Evolutionary conservation across 345 rosid genomes (phyloP).

Genomic region (Luvunga scandens): DNA sequence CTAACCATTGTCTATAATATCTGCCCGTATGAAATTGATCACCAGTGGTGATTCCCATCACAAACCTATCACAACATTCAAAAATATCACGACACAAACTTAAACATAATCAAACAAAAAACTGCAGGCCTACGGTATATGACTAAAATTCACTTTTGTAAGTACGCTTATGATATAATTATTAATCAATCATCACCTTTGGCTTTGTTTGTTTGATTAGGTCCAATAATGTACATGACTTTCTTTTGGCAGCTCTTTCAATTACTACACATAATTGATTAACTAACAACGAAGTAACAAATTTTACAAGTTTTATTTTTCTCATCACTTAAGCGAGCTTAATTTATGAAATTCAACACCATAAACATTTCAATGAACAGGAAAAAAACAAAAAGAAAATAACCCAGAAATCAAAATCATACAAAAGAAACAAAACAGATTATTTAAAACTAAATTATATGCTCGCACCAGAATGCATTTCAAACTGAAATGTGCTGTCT

Average conservation of each 20-base stretch:
- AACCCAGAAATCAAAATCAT: slow-evolving; percentile 4
- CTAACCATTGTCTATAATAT: slow-evolving; percentile 32
- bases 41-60: slow-evolving; percentile 34
- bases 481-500: not conserved
- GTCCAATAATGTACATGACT: not conserved
- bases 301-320: not conserved
- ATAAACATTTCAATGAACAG: not conserved
- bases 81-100: not conserved
- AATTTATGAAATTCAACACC: not conserved
- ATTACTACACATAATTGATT: not conserved
- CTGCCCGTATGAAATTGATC: slow-evolving; percentile 22
- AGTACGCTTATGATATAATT: not conserved
- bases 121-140: not conserved
- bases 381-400: not conserved
- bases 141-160: not conserved
- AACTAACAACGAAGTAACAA: not conserved
- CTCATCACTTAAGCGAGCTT: not conserved
- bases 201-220: not conserved
- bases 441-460: not conserved
- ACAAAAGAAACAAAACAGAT: not conserved
- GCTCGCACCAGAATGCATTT: slow-evolving; percentile 12
- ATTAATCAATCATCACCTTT: not conserved
- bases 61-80: slow-evolving; percentile 13
- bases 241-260: not conserved
- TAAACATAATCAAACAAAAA: not conserved